phyloP scores from a whole-genome alignment of 371 early-diverging fungal genomes.

The Rhizopus delemar region DNA sequence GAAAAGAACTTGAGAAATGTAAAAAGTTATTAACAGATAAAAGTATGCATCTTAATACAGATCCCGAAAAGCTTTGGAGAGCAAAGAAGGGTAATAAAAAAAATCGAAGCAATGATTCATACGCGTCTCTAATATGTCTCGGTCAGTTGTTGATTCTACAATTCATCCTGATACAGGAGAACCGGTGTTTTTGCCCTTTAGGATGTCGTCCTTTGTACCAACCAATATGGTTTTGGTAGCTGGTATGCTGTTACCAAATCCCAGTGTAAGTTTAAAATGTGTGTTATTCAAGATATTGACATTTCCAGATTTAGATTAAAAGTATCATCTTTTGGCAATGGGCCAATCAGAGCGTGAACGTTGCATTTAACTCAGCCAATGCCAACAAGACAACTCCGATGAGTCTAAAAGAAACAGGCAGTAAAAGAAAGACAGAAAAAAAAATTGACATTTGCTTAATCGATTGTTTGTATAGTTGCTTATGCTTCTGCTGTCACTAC shows the following conservation, averaged over 20 bases:
- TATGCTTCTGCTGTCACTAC: slow-evolving; percentile 76
- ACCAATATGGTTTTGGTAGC: slow-evolving; percentile 81
- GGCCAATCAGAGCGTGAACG: slow-evolving; percentile 83
- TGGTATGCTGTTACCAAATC: slow-evolving; percentile 81
- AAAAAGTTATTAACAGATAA: slow-evolving; percentile 58
- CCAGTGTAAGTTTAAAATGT: slow-evolving; percentile 49
- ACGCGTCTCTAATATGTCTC: too few relatives aligned
- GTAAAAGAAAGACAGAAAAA: slow-evolving; percentile 35
- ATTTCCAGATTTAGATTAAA: slow-evolving; percentile 45
- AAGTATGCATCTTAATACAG: slow-evolving; percentile 32
- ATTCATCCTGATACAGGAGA: slow-evolving; percentile 85
- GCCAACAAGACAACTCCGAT: slow-evolving; percentile 83
- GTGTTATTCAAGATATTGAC: too few relatives aligned
- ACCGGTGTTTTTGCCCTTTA: slow-evolving; percentile 76
- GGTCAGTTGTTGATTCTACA: slow-evolving; percentile 69
- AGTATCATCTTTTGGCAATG: slow-evolving; percentile 83
- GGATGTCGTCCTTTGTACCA: slow-evolving; percentile 85
- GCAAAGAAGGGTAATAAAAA: slow-evolving; percentile 67
- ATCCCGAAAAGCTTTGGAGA: slow-evolving; percentile 64
- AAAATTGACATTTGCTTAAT: background rate
- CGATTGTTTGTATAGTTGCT: slow-evolving; percentile 47
- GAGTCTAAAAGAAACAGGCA: slow-evolving; percentile 70
- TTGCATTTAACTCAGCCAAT: slow-evolving; percentile 83
- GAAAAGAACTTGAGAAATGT: slow-evolving; percentile 56
- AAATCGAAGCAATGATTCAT: background rate